Conservation (phyloP, 2,329 filamentous ascomycete genomes). For the Penicillium expansum region DNA sequence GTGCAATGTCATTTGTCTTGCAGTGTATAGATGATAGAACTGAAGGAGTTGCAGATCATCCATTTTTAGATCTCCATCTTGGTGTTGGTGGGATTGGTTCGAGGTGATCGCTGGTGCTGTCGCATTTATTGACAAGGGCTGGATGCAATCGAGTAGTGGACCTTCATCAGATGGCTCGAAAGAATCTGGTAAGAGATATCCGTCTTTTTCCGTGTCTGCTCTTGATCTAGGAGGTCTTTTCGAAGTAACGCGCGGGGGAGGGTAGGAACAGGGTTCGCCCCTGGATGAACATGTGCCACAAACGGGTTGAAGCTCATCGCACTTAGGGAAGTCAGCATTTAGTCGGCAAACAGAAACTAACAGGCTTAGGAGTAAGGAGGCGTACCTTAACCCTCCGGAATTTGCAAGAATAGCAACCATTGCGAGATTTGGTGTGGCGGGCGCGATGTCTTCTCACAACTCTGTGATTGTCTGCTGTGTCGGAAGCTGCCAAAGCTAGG, state of each 20-base stretch:
- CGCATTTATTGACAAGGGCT: background rate
- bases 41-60: background rate
- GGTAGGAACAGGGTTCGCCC: background rate
- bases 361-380: background rate
- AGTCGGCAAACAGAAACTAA: background rate
- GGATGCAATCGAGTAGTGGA: background rate
- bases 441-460: background rate
- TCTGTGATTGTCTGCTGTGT: background rate
- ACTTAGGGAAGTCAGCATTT: background rate
- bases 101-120: background rate
- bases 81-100: background rate
- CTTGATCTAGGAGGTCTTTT: background rate
- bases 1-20: background rate
- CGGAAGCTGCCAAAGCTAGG: background rate
- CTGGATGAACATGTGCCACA: background rate
- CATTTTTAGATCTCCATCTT: background rate
- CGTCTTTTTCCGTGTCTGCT: background rate
- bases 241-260: background rate
- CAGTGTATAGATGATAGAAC: background rate
- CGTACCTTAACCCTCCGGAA: background rate
- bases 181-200: background rate
- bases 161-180: background rate
- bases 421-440: background rate
- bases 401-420: slow-evolving; percentile 1
- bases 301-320: background rate